Evolutionary conservation across 2,329 filamentous ascomycete genomes (phyloP).

Genomic region (Bipolaris zeicola): DNA sequence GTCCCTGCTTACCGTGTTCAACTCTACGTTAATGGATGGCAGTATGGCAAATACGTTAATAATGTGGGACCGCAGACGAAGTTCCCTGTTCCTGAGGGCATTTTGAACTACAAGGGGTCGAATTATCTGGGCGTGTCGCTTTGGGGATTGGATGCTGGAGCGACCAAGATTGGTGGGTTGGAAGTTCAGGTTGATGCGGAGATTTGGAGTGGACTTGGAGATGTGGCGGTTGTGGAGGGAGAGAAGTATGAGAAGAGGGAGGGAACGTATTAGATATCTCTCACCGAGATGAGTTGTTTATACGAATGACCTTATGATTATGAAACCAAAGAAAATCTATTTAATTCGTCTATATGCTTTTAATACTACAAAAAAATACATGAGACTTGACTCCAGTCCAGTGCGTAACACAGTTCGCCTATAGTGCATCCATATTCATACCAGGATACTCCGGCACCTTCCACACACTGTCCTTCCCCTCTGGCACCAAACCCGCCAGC

Average conservation of each 20-base stretch:
- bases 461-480: not conserved
- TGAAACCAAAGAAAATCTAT: too few relatives aligned
- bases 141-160: constrained; percentile 67
- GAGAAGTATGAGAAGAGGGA: constrained; percentile 54
- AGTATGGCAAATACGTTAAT: constrained; percentile 71
- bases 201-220: constrained; percentile 57
- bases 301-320: too few relatives aligned
- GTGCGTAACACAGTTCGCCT: not conserved
- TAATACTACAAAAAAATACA: not conserved
- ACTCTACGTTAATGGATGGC: constrained; percentile 77
- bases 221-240: constrained; percentile 55
- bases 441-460: constrained; percentile 17
- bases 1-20: constrained; percentile 61
- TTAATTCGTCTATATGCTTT: too few relatives aligned
- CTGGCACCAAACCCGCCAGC: not conserved
- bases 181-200: constrained; percentile 57
- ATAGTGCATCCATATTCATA: constrained; percentile 8
- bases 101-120: constrained; percentile 71
- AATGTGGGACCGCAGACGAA: constrained; percentile 76
- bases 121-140: constrained; percentile 73
- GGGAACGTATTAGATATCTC: constrained; percentile 55
- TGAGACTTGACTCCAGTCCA: not conserved
- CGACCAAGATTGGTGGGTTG: constrained; percentile 63
- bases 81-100: constrained; percentile 75
- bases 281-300: too few relatives aligned